phyloP scores from a whole-genome alignment of 1,284 basidiomycete genomes.

The Leccinum variabile region DNA sequence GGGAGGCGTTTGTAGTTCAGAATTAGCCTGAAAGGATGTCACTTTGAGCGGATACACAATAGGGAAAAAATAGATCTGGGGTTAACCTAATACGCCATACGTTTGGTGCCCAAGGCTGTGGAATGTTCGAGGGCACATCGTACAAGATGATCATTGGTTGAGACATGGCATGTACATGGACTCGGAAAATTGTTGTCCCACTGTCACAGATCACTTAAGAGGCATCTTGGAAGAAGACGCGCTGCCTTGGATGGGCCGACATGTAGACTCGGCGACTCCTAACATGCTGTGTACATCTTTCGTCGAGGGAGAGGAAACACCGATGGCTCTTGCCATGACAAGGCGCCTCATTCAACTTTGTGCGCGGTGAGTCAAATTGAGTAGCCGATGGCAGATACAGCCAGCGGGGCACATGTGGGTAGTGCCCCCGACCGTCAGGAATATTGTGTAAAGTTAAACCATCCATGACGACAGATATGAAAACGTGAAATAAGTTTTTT shows the following conservation, averaged over 20 bases:
- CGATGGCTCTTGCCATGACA: conserved; percentile 15
- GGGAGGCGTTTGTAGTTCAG: conserved; percentile 70
- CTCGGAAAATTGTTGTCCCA: background rate
- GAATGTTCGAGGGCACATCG: conserved; percentile 57
- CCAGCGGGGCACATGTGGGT: background rate
- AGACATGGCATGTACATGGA: conserved; percentile 25
- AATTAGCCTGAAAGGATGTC: conserved; percentile 50
- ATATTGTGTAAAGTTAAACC: background rate
- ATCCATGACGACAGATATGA: conserved; percentile 12
- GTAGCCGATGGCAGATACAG: conserved; percentile 11
- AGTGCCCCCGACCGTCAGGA: background rate
- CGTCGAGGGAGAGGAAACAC: conserved; percentile 13
- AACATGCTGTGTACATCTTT: conserved; percentile 17
- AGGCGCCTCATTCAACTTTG: conserved; percentile 4
- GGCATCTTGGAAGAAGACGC: background rate
- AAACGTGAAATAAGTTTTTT: conserved; percentile 11
- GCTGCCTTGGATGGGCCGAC: conserved; percentile 4
- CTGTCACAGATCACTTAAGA: conserved; percentile 12
- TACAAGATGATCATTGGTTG: conserved; percentile 61
- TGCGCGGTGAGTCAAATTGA: background rate
- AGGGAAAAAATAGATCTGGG: background rate
- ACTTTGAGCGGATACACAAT: conserved; percentile 3
- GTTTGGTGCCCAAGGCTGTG: conserved; percentile 71
- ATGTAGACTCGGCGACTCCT: background rate
- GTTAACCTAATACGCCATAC: conserved; percentile 55